These are phyloP conservation scores for Penicillium dipodomyicola DNA, from an alignment of 495 filamentous ascomycete genomes.

Conservation along the genomic window DNA sequence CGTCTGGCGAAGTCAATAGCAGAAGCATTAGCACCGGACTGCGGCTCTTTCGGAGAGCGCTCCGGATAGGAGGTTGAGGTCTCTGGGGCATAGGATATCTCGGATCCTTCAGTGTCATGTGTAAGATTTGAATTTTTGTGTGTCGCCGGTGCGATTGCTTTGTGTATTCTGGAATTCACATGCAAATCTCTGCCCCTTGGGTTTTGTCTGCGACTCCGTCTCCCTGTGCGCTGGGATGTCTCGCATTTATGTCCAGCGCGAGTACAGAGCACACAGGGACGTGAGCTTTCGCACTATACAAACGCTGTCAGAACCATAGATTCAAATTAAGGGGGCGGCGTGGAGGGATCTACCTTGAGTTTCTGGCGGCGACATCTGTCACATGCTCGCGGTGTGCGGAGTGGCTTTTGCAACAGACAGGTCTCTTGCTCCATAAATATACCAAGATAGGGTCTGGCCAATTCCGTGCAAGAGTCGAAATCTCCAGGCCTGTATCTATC, in stretches of 20 bases:
- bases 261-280: slow-evolving; percentile 8
- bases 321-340: background rate
- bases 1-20: slow-evolving; percentile 10
- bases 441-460: background rate
- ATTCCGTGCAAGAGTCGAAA: background rate
- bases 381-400: slow-evolving; percentile 11
- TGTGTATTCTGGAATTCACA: background rate
- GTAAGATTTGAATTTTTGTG: too few species aligned
- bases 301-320: background rate
- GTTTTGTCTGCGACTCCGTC: background rate
- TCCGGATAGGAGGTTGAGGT: background rate
- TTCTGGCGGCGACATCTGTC: slow-evolving; percentile 25
- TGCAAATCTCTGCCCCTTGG: background rate
- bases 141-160: slow-evolving; percentile 1
- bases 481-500: background rate
- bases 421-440: slow-evolving; percentile 1
- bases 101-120: background rate
- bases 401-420: background rate
- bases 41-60: slow-evolving; percentile 1
- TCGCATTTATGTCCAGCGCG: slow-evolving; percentile 9
- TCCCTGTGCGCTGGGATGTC: background rate
- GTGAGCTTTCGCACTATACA: slow-evolving; percentile 2
- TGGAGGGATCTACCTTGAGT: slow-evolving; percentile 14
- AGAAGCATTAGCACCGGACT: slow-evolving; percentile 5
- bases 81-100: background rate